Evolutionary conservation across 495 filamentous ascomycete species (phyloP), one percentile per base, ranked within the genome.

Genomic region (Penicillium roqueforti): DNA sequence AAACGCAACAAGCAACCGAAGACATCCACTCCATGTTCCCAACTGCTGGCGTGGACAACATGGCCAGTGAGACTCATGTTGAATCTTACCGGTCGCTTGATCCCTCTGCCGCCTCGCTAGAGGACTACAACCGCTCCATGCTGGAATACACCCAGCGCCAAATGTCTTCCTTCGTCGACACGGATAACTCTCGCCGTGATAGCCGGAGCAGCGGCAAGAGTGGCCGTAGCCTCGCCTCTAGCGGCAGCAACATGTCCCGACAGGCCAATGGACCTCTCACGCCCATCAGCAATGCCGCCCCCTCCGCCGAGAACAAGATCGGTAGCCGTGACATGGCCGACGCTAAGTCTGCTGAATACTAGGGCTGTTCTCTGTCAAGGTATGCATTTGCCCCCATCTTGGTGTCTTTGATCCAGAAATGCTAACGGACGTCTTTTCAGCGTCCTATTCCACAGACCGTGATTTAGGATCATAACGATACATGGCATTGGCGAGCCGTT

Each of bases 41-140:
- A 6, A 53, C 58, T 6, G 65, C 62, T 42, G 56, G 48, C 38
- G 51, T 52, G 28, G n/a, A 44, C 13, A 52, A 60, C 8, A 59
- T 65, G 45, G 46, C 60, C 13, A 52, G 31, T 1, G 53, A 59
- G 32, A 58, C n/a, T 45, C 41, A 51, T 47, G 54, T 69, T 7
- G 53, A 68, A 11, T 59, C 57, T 7, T 32, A 58, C 29, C 64
- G 57, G 38, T 42, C 65, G 28, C 19, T 58, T 2, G 62, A 71
- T 26, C 69, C 69, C n/a, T 20, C 39, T 39, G 60, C 51, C 14
- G 61, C 51, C 1, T 72, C 72, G 3, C 52, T 77, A 6, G 75
- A 74, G 52, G 75, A 75, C 55, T 77, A 77, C 50, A 74, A 72
- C 59, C 70, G 72, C 4, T 66, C 69, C 39, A 76, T 77, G 75